Conservation (phyloP, 1,284 basidiomycete species). For the Fomitopsis betulina region DNA sequence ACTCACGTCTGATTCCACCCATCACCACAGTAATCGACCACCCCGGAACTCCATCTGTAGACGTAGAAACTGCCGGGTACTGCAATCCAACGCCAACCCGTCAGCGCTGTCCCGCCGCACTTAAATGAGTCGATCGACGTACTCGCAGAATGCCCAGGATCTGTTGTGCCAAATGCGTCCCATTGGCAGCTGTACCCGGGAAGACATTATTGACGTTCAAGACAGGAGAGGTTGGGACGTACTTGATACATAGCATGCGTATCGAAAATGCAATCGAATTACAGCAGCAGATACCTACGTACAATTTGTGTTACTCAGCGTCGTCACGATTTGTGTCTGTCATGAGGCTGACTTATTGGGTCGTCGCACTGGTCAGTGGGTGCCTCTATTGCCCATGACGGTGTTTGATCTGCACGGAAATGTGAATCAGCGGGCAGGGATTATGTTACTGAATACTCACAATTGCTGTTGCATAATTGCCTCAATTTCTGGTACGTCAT, state of each 20-base stretch:
- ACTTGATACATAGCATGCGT: neutral
- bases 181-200: neutral
- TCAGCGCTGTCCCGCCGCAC: neutral
- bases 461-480: neutral
- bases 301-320: neutral
- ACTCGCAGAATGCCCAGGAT: neutral
- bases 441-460: neutral
- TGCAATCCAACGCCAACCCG: neutral
- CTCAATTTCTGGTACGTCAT: neutral
- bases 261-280: neutral
- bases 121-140: neutral
- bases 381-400: neutral
- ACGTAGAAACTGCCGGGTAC: neutral
- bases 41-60: neutral
- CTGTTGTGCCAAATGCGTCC: neutral
- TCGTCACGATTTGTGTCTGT: too few relatives aligned
- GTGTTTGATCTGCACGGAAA: neutral
- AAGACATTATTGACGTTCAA: neutral
- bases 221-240: too few relatives aligned
- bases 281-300: neutral
- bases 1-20: neutral
- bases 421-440: too few relatives aligned
- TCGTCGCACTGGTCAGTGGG: neutral
- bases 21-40: neutral
- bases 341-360: neutral